phyloP scores from a whole-genome alignment of 345 rosid genomes.

The Litchi chinensis region DNA sequence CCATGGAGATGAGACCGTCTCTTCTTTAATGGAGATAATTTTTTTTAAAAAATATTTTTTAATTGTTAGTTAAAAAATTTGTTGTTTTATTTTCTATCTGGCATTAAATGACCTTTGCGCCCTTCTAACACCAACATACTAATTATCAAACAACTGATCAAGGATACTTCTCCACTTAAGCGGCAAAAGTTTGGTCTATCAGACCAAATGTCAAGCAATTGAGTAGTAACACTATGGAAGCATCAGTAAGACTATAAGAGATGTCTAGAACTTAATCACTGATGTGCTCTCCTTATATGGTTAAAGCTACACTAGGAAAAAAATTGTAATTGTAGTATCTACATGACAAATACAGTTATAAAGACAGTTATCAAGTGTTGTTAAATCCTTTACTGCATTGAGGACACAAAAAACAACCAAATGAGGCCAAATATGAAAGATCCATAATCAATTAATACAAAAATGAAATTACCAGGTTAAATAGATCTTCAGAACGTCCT shows the following conservation, averaged over 20 bases:
- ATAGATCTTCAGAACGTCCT: constrained; percentile 85
- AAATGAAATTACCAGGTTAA: constrained; percentile 64
- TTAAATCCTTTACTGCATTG: not conserved
- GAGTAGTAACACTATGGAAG: not conserved
- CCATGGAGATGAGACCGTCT: too few species aligned
- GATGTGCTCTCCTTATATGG: not conserved
- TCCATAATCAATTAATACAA: not conserved
- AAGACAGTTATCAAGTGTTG: constrained; percentile 14
- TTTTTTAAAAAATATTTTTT: too few species aligned
- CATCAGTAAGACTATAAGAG: not conserved
- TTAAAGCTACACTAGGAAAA: not conserved
- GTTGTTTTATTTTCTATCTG: too few species aligned
- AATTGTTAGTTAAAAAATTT: too few species aligned
- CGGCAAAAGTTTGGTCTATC: too few species aligned
- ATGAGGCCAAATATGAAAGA: not conserved
- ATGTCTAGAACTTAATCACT: not conserved
- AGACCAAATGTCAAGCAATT: not conserved
- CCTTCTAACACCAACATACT: too few species aligned
- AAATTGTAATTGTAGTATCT: not conserved
- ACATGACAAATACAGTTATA: constrained; percentile 7
- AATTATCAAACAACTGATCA: too few species aligned
- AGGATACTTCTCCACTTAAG: too few species aligned
- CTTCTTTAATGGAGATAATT: too few species aligned
- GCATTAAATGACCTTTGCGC: too few species aligned
- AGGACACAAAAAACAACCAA: not conserved